Conservation (phyloP, 164 flowering plant species). For the Aristolochia fimbriata region DNA sequence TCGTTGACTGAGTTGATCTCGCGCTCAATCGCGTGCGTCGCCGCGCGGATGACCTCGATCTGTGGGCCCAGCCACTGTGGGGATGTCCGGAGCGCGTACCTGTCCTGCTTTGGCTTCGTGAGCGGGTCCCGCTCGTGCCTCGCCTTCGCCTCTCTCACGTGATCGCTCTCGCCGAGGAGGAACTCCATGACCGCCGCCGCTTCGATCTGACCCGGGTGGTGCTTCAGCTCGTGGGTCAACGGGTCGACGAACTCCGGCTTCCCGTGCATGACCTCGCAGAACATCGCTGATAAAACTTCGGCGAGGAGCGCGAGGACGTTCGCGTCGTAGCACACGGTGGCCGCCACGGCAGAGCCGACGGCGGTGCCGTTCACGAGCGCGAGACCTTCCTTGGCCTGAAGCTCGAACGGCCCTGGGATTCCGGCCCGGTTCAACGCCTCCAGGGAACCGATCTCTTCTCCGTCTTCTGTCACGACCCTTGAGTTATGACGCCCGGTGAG, state of each 20-base stretch:
- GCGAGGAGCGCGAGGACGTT: constrained; percentile 18
- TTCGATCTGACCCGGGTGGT: constrained; percentile 25
- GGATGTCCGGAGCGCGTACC: constrained; percentile 28
- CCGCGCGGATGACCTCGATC: constrained; percentile 28
- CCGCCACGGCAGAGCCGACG: constrained; percentile 22
- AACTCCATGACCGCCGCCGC: constrained; percentile 25
- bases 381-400: constrained; percentile 23
- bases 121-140: constrained; percentile 26
- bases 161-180: constrained; percentile 20
- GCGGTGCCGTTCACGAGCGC: constrained; percentile 23
- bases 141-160: constrained; percentile 21
- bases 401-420: constrained; percentile 19
- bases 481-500: constrained; percentile 23
- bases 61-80: constrained; percentile 25
- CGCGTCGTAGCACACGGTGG: constrained; percentile 22
- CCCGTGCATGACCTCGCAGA: constrained; percentile 17
- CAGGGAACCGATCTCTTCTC: constrained; percentile 16
- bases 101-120: constrained; percentile 34
- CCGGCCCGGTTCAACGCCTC: constrained; percentile 29
- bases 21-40: constrained; percentile 29
- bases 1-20: constrained; percentile 23
- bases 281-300: constrained; percentile 20
- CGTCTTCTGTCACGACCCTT: constrained; percentile 16
- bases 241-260: constrained; percentile 19
- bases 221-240: constrained; percentile 20